A percentile compares a stretch with the other conserved stretches of the same genome.
These are phyloP conservation scores for Suhomyces emberorum DNA, from an alignment of 805 yeast species.

Conservation along the genomic window DNA sequence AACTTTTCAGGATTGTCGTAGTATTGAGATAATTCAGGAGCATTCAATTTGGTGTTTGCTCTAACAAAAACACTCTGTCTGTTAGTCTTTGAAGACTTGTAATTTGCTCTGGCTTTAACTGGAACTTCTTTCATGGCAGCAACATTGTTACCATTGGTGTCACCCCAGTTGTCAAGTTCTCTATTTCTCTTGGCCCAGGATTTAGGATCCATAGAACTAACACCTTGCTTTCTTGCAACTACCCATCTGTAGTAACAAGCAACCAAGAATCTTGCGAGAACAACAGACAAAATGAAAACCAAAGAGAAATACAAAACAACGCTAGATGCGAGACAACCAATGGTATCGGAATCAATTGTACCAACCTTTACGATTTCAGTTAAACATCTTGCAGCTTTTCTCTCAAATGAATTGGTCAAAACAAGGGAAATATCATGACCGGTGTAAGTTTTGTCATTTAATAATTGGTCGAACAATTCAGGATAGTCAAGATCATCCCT, in stretches of 20 bases:
- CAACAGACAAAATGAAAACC: conserved; percentile 80
- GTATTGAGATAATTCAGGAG: conserved; percentile 38
- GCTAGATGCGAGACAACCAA: conserved; percentile 91
- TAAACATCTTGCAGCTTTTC: conserved; percentile 76
- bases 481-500: conserved; percentile 72
- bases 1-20: conserved; percentile 30
- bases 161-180: conserved; percentile 83
- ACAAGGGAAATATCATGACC: conserved; percentile 84
- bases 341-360: conserved; percentile 78
- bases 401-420: conserved; percentile 60
- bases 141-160: conserved; percentile 46
- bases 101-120: conserved; percentile 49
- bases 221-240: conserved; percentile 71
- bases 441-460: conserved; percentile 48
- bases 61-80: conserved; percentile 42
- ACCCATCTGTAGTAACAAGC: conserved; percentile 91
- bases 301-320: conserved; percentile 79
- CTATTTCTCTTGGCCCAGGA: conserved; percentile 61
- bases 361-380: conserved; percentile 88
- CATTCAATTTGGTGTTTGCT: conserved; percentile 30
- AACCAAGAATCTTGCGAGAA: conserved; percentile 69
- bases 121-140: conserved; percentile 50
- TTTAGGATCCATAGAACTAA: conserved; percentile 55
- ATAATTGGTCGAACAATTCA: conserved; percentile 59
- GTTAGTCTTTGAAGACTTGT: conserved; percentile 32